Evolutionary conservation across 495 filamentous ascomycete genomes (phyloP), one percentile per base, ranked within the genome.

Genomic region (Penicillium pancosmium): DNA sequence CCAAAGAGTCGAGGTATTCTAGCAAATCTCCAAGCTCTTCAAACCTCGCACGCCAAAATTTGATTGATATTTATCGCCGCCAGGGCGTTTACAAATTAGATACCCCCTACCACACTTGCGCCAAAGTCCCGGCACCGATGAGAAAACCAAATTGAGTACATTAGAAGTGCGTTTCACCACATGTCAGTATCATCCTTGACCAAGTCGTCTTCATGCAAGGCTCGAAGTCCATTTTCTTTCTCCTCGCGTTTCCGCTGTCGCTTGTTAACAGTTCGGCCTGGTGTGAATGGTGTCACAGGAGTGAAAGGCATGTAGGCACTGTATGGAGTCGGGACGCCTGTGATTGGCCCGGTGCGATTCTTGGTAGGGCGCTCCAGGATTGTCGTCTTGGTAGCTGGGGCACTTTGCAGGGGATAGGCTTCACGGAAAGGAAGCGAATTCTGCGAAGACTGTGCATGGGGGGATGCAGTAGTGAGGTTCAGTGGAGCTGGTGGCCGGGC

Each of bases 251-350:
- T 92, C 49, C 91, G 74, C 65, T 97, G 90, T 59, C 84, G 82
- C 71, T 83, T 86, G 11, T 86, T 91, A 43, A 91, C 86, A 49
- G 92, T 78, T 53, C 85, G 71, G 47, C 86, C 85, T 1, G 93
- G 92, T 31, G 92, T 95, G 56, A 97, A 85, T 0, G 93, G 93
- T 15, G 94, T 90, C 8, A 95, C 80, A 0, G 93, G 92, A 2
- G 89, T 91, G 67, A 89, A 93, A 0, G 93, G 93, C 82, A 96
- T 94, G 67, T 97, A 97, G 5, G 93, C 90, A 54, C 84, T 88
- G 71, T 97, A 96, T 6, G 93, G 93, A 8, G 84, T 87, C 35
- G 91, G 86, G 41, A 89, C 84, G 5, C 89, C 91, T 0, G 89
- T 92, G 63, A 84, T 82, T 0, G 90, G 90, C n/a, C 78, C 83